Conservation (phyloP, 2,329 filamentous ascomycete species). For the Fusarium albidum region DNA sequence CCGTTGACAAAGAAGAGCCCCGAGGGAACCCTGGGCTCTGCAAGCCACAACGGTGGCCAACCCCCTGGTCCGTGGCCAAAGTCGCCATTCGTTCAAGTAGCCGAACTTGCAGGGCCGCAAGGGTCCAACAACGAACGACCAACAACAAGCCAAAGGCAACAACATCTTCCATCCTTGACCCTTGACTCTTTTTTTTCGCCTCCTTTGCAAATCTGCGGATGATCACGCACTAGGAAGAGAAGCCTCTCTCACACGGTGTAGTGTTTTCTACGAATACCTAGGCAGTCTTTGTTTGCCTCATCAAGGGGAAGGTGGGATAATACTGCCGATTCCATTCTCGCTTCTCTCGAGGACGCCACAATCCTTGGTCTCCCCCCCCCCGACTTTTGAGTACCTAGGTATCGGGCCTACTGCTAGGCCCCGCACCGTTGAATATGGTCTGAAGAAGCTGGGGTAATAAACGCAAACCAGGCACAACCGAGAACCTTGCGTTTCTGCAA, state of each 20-base stretch:
- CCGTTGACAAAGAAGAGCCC: not conserved
- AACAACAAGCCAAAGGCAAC: constrained; percentile 19
- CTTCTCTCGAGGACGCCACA: constrained; percentile 3
- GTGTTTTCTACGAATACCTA: too few species aligned
- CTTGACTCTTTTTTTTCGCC: too few species aligned
- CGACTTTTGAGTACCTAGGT: too few species aligned
- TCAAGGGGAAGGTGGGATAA: not conserved
- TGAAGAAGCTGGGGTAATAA: too few species aligned
- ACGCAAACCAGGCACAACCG: too few species aligned
- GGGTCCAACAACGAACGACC: constrained; percentile 22
- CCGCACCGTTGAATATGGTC: too few species aligned
- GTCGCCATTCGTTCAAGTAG: constrained; percentile 26
- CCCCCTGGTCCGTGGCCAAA: constrained; percentile 24
- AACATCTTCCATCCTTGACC: constrained; percentile 7
- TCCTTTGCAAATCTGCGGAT: constrained; percentile 2
- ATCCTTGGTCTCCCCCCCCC: constrained; percentile 9
- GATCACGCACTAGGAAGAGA: not conserved
- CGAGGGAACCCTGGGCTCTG: not conserved
- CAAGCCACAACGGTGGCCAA: constrained; percentile 28
- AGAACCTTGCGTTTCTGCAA: too few species aligned
- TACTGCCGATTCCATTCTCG: not conserved
- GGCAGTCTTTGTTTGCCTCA: constrained; percentile 6
- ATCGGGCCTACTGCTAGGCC: too few species aligned
- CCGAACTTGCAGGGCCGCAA: constrained; percentile 23
- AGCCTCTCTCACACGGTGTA: constrained; percentile 4